These are phyloP conservation scores for Monilinia laxa DNA, from an alignment of 2,329 filamentous ascomycete species.

Conservation along the genomic window DNA sequence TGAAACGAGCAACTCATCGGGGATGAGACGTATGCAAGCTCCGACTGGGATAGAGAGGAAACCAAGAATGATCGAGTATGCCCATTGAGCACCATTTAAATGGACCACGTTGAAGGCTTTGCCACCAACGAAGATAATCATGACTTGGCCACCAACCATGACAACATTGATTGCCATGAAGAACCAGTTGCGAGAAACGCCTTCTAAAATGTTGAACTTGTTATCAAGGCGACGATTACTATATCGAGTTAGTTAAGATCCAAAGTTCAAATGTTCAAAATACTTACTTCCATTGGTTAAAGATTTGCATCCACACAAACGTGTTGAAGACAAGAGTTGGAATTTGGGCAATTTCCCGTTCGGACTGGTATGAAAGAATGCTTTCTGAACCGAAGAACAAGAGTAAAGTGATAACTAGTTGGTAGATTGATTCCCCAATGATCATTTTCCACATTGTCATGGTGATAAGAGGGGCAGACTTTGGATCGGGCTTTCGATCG, in stretches of 20 bases:
- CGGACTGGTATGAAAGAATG: conserved; percentile 58
- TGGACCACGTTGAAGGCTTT: conserved; percentile 64
- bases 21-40: conserved; percentile 76
- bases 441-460: conserved; percentile 99
- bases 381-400: conserved; percentile 71
- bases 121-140: conserved; percentile 88
- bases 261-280: conserved; percentile 21
- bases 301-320: conserved; percentile 99
- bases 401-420: conserved; percentile 75
- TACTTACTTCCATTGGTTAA: conserved; percentile 91
- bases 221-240: conserved; percentile 92
- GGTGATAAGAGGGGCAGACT: conserved; percentile 75
- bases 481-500: conserved; percentile 72
- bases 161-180: conserved; percentile 82
- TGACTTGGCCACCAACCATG: conserved; percentile 85
- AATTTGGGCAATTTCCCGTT: conserved; percentile 53
- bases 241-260: conserved; percentile 33
- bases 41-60: conserved; percentile 83
- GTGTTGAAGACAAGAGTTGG: conserved; percentile 92
- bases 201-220: conserved; percentile 92
- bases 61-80: conserved; percentile 78
- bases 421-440: conserved; percentile 85
- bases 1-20: conserved; percentile 54
- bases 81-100: conserved; percentile 79
- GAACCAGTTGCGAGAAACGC: conserved; percentile 79